phyloP scores from a whole-genome alignment of 1,284 basidiomycete genomes.

The Sutorius eximius region DNA sequence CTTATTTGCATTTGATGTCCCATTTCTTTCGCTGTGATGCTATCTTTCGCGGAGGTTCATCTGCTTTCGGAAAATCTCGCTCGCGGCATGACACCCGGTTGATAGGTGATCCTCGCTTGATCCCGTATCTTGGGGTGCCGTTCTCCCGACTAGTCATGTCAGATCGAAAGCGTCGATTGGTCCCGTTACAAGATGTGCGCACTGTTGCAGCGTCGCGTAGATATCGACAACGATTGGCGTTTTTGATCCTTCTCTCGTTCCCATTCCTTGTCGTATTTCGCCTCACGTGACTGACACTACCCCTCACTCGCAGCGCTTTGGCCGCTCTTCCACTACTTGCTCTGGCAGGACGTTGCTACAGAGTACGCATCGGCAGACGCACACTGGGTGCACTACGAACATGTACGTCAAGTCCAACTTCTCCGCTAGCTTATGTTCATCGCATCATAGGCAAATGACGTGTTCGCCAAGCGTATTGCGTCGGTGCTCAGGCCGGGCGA shows the following conservation, averaged over 20 bases:
- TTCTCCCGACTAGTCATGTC: background rate
- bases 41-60: background rate
- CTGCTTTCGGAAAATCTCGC: conserved; percentile 6
- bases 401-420: conserved; percentile 13
- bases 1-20: conserved; percentile 6
- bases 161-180: background rate
- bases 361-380: conserved; percentile 81
- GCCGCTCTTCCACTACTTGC: conserved; percentile 98
- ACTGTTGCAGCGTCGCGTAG: background rate
- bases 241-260: background rate
- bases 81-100: background rate
- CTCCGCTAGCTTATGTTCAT: conserved; percentile 3
- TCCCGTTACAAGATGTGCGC: background rate
- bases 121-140: conserved; percentile 2
- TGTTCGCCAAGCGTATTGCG: conserved; percentile 81
- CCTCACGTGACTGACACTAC: conserved; percentile 5
- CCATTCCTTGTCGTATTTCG: background rate
- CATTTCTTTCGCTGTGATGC: conserved; percentile 3
- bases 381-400: conserved; percentile 54
- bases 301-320: conserved; percentile 67
- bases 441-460: conserved; percentile 69
- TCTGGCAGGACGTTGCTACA: conserved; percentile 92
- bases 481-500: conserved; percentile 85
- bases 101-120: conserved; percentile 5
- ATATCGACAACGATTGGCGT: background rate